These are phyloP conservation scores for Arthrobotrys sinensis DNA, from an alignment of 2,329 filamentous ascomycete genomes.

Conservation along the genomic window DNA sequence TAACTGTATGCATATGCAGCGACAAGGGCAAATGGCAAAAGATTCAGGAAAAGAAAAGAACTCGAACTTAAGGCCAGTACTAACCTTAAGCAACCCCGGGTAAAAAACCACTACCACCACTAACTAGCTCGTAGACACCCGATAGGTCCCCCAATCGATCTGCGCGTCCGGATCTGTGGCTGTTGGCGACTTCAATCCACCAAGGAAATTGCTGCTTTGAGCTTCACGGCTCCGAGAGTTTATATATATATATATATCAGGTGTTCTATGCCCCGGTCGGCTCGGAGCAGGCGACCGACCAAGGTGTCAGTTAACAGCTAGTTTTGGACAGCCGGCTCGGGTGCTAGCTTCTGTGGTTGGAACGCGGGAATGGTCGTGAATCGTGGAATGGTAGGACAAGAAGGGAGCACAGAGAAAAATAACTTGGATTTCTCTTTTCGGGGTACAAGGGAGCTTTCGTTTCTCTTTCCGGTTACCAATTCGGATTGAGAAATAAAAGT, in stretches of 20 bases:
- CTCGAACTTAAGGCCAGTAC: slow-evolving; percentile 10
- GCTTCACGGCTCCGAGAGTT: slow-evolving; percentile 21
- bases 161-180: slow-evolving; percentile 45
- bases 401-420: slow-evolving; percentile 21
- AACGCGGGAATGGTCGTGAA: slow-evolving; percentile 56
- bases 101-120: slow-evolving; percentile 19
- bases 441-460: slow-evolving; percentile 34
- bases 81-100: slow-evolving; percentile 45
- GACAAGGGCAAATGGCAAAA: slow-evolving; percentile 28
- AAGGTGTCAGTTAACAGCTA: slow-evolving; percentile 32
- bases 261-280: slow-evolving; percentile 34
- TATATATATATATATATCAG: slow-evolving; percentile 5
- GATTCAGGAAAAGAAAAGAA: slow-evolving; percentile 27
- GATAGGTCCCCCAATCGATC: slow-evolving; percentile 52
- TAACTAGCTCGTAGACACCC: slow-evolving; percentile 35
- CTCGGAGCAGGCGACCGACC: slow-evolving; percentile 50
- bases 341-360: slow-evolving; percentile 52
- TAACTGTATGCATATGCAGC: slow-evolving; percentile 37
- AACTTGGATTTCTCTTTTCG: slow-evolving; percentile 20
- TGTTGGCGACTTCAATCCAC: slow-evolving; percentile 21
- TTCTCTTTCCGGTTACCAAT: slow-evolving; percentile 16
- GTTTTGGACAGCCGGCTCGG: slow-evolving; percentile 57
- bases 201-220: slow-evolving; percentile 30
- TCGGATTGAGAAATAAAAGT: slow-evolving; percentile 9
- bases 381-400: slow-evolving; percentile 59